These are phyloP conservation scores for Eutypa lata DNA, from an alignment of 2,329 filamentous ascomycete genomes.

Conservation along the genomic window DNA sequence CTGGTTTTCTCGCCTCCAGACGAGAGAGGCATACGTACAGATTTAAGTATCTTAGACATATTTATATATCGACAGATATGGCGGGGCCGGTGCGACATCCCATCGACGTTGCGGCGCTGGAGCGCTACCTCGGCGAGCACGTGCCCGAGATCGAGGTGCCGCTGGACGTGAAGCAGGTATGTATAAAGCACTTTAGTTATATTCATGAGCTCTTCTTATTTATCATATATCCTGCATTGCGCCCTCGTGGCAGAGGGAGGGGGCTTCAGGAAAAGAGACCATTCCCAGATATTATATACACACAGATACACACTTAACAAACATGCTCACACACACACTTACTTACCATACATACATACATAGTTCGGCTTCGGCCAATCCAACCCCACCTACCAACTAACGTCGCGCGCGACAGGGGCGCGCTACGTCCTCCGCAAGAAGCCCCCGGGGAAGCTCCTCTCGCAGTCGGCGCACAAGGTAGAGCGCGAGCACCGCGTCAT, in stretches of 20 bases:
- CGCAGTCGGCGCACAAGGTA: slow-evolving; percentile 91
- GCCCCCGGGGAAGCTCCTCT: slow-evolving; percentile 89
- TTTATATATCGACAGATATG: slow-evolving; percentile 55
- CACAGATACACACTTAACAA: no score
- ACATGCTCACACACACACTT: no score
- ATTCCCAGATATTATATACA: background rate
- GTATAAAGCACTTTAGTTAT: slow-evolving; percentile 15
- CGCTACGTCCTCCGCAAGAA: slow-evolving; percentile 95
- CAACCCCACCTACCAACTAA: slow-evolving; percentile 94
- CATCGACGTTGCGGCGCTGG: slow-evolving; percentile 77
- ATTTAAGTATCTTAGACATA: no score
- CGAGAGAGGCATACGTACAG: no score
- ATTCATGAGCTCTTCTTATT: no score
- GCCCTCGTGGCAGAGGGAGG: no score
- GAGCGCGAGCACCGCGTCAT: slow-evolving; percentile 94
- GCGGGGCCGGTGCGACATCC: slow-evolving; percentile 86
- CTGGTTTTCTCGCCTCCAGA: no score
- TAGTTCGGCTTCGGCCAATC: slow-evolving; percentile 97
- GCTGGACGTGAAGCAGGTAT: slow-evolving; percentile 83
- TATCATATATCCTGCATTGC: no score
- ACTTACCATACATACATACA: background rate
- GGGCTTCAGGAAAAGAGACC: no score
- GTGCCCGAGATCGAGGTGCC: slow-evolving; percentile 84
- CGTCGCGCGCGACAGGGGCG: slow-evolving; percentile 57
- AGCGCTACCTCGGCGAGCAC: slow-evolving; percentile 71